These are phyloP conservation scores for Clarireedia paspali DNA, from an alignment of 2,329 filamentous ascomycete genomes.

Conservation along the genomic window DNA sequence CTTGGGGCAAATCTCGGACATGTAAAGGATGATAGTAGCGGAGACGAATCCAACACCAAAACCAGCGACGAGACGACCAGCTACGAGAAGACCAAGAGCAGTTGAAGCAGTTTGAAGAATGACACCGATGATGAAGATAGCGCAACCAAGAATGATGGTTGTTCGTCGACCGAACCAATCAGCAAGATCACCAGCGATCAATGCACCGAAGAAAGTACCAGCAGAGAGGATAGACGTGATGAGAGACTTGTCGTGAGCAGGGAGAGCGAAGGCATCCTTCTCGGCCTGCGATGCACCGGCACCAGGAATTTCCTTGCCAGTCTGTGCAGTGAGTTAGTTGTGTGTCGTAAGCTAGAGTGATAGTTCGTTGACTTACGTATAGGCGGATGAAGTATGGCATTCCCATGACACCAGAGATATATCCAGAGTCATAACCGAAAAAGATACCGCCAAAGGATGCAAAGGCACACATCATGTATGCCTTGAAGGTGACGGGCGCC, in stretches of 20 bases:
- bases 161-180: slow-evolving; percentile 66
- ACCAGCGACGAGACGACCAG: slow-evolving; percentile 68
- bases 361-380: slow-evolving; percentile 17
- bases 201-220: slow-evolving; percentile 73
- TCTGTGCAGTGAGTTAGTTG: background rate
- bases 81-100: slow-evolving; percentile 38
- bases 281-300: slow-evolving; percentile 10
- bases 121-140: slow-evolving; percentile 63
- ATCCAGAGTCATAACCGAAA: slow-evolving; percentile 67
- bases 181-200: slow-evolving; percentile 70
- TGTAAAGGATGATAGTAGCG: slow-evolving; percentile 76
- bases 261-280: slow-evolving; percentile 28
- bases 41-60: slow-evolving; percentile 76
- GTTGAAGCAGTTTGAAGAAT: slow-evolving; percentile 55
- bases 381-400: slow-evolving; percentile 37
- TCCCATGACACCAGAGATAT: slow-evolving; percentile 52
- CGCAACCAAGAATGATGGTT: slow-evolving; percentile 51
- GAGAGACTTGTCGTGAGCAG: slow-evolving; percentile 45
- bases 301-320: slow-evolving; percentile 17
- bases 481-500: slow-evolving; percentile 61
- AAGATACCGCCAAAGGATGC: slow-evolving; percentile 56
- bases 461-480: slow-evolving; percentile 62
- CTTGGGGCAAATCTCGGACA: slow-evolving; percentile 51
- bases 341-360: background rate
- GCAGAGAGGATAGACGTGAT: slow-evolving; percentile 64